A percentile compares a stretch with the other conserved stretches of the same genome.
phyloP scores from a whole-genome alignment of 129 eudicot species.

The Arctium lappa region DNA sequence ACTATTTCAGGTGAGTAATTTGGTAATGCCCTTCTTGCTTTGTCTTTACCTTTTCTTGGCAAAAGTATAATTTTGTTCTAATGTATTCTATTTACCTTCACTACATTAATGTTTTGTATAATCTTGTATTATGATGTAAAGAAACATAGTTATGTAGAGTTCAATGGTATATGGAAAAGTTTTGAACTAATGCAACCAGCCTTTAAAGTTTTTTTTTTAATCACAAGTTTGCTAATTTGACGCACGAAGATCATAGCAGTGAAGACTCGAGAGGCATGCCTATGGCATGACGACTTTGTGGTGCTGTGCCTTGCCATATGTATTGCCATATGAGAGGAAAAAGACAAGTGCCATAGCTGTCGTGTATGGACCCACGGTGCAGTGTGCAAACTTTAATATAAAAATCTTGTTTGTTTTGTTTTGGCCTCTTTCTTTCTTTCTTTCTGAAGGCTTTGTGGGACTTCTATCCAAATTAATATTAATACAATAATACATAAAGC shows the following conservation, averaged over 20 bases:
- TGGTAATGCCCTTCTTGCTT: neutral
- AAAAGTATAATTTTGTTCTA: neutral
- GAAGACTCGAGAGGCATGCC: neutral
- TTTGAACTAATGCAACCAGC: neutral
- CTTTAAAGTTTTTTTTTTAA: neutral
- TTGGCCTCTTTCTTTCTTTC: neutral
- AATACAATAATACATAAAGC: neutral
- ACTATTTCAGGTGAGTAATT: slow-evolving; percentile 78
- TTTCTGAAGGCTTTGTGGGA: no score
- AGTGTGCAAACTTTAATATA: neutral
- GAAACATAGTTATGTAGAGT: neutral
- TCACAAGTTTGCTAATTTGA: neutral
- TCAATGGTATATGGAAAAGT: neutral
- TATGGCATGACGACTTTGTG: neutral
- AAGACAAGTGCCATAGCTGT: neutral
- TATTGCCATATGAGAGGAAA: neutral
- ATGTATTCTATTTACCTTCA: neutral
- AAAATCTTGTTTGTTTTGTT: neutral
- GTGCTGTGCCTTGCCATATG: neutral
- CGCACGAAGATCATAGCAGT: neutral
- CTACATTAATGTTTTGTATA: neutral
- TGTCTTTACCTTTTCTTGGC: neutral
- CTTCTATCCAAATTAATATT: neutral
- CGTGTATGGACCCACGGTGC: neutral
- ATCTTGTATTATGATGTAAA: slow-evolving; percentile 5